Conservation (phyloP, 352 stramenopile genomes). For the Phytopythium kandeliae region DNA sequence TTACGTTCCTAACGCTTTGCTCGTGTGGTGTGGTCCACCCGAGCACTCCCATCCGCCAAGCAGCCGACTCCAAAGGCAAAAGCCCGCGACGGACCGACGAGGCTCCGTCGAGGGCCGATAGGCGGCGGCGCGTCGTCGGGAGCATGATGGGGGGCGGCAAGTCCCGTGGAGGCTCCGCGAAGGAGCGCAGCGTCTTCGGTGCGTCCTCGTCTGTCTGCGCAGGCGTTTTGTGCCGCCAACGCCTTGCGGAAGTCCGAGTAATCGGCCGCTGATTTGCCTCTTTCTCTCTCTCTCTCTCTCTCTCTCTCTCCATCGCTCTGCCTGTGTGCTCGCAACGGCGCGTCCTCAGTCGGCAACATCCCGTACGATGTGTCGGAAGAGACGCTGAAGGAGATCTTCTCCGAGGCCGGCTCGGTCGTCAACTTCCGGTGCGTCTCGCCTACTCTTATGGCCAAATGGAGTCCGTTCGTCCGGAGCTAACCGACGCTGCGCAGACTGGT, state of each 20-base stretch:
- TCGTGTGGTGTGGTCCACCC: neutral
- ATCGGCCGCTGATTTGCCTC: neutral
- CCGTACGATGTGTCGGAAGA: constrained; percentile 87
- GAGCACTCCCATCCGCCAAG: neutral
- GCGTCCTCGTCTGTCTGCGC: constrained; percentile 11
- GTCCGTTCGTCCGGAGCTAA: too few species aligned
- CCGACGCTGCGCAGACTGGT: constrained; percentile 40
- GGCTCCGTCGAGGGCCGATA: neutral
- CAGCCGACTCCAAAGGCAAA: neutral
- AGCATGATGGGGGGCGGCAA: constrained; percentile 36
- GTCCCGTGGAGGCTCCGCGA: constrained; percentile 53
- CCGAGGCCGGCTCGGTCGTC: constrained; percentile 70
- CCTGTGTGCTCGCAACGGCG: neutral
- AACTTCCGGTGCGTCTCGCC: constrained; percentile 63
- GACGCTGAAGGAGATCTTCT: constrained; percentile 86
- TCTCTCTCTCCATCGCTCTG: constrained; percentile 3
- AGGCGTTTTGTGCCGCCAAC: neutral
- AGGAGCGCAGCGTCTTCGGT: constrained; percentile 87
- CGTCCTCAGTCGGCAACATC: constrained; percentile 73
- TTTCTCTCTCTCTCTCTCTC: constrained; percentile 2
- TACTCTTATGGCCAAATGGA: too few species aligned
- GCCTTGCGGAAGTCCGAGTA: neutral
- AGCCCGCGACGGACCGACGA: neutral
- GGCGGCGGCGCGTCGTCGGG: neutral
- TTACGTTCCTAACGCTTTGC: too few species aligned